Percentiles rank a stretch among this genome's conserved stretches.
Conservation (phyloP, 108 stramenopile genomes). For the Stephanodiscus triporus region DNA sequence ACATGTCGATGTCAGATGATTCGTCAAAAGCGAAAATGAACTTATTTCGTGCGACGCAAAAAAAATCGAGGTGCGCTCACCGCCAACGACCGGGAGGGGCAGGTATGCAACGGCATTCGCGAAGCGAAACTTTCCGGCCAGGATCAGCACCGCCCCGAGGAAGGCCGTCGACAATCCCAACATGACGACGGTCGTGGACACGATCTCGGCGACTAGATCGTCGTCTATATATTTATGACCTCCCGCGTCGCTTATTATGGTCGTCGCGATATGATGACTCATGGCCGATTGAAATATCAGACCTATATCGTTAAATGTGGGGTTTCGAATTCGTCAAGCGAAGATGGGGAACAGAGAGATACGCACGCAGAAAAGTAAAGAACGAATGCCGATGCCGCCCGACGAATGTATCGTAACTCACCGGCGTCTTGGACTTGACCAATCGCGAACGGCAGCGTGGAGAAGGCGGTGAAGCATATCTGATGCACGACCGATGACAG, state of each 20-base stretch:
- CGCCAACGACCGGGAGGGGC: constrained; percentile 88
- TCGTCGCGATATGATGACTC: constrained; percentile 81
- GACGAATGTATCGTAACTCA: background rate
- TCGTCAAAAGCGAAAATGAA: constrained; percentile 6
- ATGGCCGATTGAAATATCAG: constrained; percentile 92
- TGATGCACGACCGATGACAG: constrained; percentile 90
- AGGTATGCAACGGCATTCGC: constrained; percentile 93
- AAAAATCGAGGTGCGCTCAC: too few species aligned
- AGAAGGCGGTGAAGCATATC: constrained; percentile 77
- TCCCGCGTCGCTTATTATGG: constrained; percentile 47
- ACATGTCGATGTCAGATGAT: background rate
- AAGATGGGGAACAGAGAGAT: background rate
- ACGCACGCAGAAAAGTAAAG: background rate
- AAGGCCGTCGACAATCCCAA: constrained; percentile 79
- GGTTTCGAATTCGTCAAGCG: background rate
- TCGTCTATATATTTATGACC: constrained; percentile 29
- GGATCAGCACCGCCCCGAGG: constrained; percentile 81
- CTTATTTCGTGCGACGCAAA: too few species aligned
- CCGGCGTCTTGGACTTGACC: constrained; percentile 95
- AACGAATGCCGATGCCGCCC: background rate
- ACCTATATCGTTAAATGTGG: constrained; percentile 41
- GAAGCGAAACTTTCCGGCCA: constrained; percentile 86
- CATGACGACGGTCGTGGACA: constrained; percentile 73
- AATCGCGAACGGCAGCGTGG: constrained; percentile 89
- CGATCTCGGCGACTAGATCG: constrained; percentile 59